Base-by-base conservation (phyloP, 2,329 filamentous ascomycete species). In the Pestalotiopsis sp. region DNA sequence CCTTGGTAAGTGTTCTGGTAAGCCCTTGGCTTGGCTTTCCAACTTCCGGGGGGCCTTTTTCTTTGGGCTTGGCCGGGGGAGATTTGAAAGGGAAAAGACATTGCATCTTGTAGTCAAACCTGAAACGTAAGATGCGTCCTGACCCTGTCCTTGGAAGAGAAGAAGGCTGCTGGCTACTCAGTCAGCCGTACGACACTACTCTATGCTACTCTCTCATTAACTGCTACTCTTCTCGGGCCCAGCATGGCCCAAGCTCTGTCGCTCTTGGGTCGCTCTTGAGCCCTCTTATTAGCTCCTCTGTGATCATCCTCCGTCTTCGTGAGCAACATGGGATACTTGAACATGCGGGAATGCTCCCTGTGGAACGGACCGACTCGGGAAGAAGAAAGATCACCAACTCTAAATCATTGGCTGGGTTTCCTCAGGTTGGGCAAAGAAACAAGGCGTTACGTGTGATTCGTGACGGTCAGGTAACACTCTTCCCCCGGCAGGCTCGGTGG, bases 71-170 rank as follows among this genome's bases (percentile, higher is more conserved):
- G 27, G 27, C 27, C 7, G 17, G 27, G 36, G 65, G 65, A 66
- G 49, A 66, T 66, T 66, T 66, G 49, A 66, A 31, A 66, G 64
- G 64, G 17, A 59, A 67, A 49, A 52, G 23, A 61, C 65, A 67
- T 61, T 67, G 65, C 65, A 67, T 59, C 36, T 61, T 25, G 31
- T 59, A 59, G 65, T 36, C 27, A 20, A n/a, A 67, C 65, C 65
- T 67, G 65, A 67, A 67, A 67, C 65, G 20, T 17, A 67, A 23
- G 65, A 61, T 67, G 65, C 65, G 58, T 57, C 13, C 56, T 45
- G 25, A 31, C 52, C 63, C 25, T 31, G 45, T 57, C 63, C 63
- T 36, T n/a, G 63, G 36, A 20, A 62, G 61, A 31, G 27, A 31
- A 31, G 27, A 31, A 31, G 27, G 27, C 27, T 31, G 17, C 11